Conservation (phyloP, 768 basidiomycete genomes). For the Kondoa malvinella region DNA sequence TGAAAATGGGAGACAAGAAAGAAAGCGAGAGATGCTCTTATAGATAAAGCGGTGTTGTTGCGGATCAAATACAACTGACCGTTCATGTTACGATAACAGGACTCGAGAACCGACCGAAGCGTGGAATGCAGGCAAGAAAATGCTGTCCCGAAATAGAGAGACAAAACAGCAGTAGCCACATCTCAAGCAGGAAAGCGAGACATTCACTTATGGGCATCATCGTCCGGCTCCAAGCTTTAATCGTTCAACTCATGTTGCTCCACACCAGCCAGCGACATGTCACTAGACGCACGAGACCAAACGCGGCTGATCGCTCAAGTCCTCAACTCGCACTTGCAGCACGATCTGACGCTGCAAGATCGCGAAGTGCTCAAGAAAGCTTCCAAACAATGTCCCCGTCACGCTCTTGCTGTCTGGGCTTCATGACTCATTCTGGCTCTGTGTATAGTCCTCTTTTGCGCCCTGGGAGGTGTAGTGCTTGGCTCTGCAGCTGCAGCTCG, state of each 20-base stretch:
- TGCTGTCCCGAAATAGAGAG: no score
- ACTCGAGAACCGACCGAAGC: no score
- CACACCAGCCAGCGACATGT: not conserved
- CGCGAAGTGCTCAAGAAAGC: not conserved
- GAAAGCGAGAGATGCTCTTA: no score
- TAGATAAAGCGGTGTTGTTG: no score
- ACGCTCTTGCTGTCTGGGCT: not conserved
- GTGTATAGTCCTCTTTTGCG: not conserved
- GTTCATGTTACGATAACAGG: no score
- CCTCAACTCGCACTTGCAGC: not conserved
- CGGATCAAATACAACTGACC: no score
- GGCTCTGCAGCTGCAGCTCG: not conserved
- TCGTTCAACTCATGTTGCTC: no score
- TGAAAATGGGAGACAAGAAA: not conserved
- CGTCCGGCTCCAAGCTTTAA: no score
- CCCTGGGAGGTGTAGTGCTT: not conserved
- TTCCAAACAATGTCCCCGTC: not conserved
- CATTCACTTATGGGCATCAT: no score
- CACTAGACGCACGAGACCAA: not conserved
- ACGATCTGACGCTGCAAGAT: not conserved
- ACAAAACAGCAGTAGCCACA: no score
- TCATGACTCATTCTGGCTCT: not conserved
- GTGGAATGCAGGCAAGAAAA: no score
- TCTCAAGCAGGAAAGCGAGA: no score
- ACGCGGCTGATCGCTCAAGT: not conserved